These are phyloP conservation scores for Colletotrichum horii DNA, from an alignment of 2,329 filamentous ascomycete genomes.

Conservation along the genomic window DNA sequence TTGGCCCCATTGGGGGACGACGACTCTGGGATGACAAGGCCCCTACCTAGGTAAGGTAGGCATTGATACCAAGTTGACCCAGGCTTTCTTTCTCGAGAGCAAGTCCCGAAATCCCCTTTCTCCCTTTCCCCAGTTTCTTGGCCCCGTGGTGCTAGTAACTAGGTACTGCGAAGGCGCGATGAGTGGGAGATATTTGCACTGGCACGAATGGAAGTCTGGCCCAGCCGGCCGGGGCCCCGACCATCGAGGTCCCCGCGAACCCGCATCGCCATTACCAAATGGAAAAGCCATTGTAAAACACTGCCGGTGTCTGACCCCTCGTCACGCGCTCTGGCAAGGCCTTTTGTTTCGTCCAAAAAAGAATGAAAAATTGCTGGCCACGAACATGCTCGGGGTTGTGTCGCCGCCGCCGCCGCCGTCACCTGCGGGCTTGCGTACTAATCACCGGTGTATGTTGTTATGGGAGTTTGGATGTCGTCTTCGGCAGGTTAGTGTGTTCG, in stretches of 20 bases:
- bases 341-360: slow-evolving; percentile 17
- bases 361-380: background rate
- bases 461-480: background rate
- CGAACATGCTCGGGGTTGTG: background rate
- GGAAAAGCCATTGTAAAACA: slow-evolving; percentile 21
- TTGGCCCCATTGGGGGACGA: slow-evolving; percentile 8
- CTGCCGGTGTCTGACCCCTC: slow-evolving; percentile 5
- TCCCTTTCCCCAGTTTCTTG: background rate
- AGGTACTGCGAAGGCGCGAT: background rate
- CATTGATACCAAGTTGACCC: background rate
- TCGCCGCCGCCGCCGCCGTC: background rate
- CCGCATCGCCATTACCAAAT: slow-evolving; percentile 21
- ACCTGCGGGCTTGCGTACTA: slow-evolving; percentile 7
- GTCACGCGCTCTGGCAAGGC: slow-evolving; percentile 12
- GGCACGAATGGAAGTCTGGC: background rate
- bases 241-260: slow-evolving; percentile 12
- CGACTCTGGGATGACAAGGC: background rate
- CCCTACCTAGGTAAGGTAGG: background rate
- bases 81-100: background rate
- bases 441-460: background rate
- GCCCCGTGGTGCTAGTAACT: background rate
- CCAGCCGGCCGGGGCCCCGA: slow-evolving; percentile 3
- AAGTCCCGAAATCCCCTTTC: background rate
- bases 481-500: background rate
- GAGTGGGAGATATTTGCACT: background rate